Base-by-base conservation (phyloP, 495 filamentous ascomycete species). In the Daldinia decipiens region DNA sequence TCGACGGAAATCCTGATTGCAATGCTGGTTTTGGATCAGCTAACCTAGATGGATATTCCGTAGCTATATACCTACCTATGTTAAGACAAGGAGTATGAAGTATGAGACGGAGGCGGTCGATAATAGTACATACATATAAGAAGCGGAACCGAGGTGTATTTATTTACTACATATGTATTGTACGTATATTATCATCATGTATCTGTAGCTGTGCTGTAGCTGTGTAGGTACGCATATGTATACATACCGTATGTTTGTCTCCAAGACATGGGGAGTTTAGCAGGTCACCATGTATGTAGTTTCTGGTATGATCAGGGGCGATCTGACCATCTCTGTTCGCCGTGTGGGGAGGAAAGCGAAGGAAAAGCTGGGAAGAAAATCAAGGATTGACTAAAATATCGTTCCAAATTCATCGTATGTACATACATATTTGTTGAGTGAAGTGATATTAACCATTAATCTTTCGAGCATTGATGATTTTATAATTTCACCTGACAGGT, bases 251-350 rank as follows among this genome's bases (percentile, higher is more conserved):
- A 53, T n/a, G 50, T 53, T 53, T 53, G 26, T 53, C 50, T 53
- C 55, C 53, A 32, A 67, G 29, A 59, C 43, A 59, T 31, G 45
- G 54, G 54, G 43, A 26, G 15, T 38, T 17, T 21, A 21, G 40
- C 15, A n/a, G n/a, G 40, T 47, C 21, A 21, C 40, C 4, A 27
- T 4, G 3, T 27, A 27, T 4, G 3, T 38, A 36, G 39, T 56
- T 50, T 56, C 29, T 62, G 45, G 62, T 43, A 66, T 59, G 50
- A 67, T 66, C 55, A 68, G 64, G 60, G 69, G 60, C 17, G 11
- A 64, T 55, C 69, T 54, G 59, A 60, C 63, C 64, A 72, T 66
- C 21, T 36, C 29, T 19, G n/a, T 63, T 12, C 17, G 39, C n/a
- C 11, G 31, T 67, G 59, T 72, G 59, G 69, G 38, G 59, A 65